A percentile compares a stretch with the other conserved stretches of the same genome.
These are phyloP conservation scores for Solanum tarapatanum DNA, from an alignment of 257 asterid genomes.

Conservation along the genomic window DNA sequence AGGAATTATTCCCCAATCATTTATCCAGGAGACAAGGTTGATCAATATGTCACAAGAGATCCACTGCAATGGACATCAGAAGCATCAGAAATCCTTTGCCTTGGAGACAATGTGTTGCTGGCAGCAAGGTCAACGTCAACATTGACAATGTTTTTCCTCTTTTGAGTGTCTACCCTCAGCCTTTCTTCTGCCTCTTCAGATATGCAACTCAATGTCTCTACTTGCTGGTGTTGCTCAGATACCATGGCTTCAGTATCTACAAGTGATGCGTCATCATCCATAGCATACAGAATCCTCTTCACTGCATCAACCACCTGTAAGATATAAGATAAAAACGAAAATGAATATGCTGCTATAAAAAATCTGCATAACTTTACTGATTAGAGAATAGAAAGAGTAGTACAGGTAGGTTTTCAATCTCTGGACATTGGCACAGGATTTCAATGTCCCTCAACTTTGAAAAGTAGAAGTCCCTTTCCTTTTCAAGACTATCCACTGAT, in stretches of 20 bases:
- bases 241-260: slow-evolving; percentile 76
- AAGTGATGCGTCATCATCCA: slow-evolving; percentile 53
- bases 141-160: slow-evolving; percentile 68
- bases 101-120: slow-evolving; percentile 55
- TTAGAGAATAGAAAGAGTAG: not conserved
- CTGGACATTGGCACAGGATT: slow-evolving; percentile 69
- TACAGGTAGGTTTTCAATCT: slow-evolving; percentile 58
- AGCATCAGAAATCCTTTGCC: slow-evolving; percentile 61
- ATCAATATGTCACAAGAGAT: slow-evolving; percentile 58
- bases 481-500: slow-evolving; percentile 76
- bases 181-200: slow-evolving; percentile 39
- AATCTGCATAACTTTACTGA: not conserved
- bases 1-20: not conserved
- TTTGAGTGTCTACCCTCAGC: slow-evolving; percentile 50
- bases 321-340: not conserved
- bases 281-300: slow-evolving; percentile 53
- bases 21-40: not conserved
- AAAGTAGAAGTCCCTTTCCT: slow-evolving; percentile 93
- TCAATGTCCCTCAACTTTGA: slow-evolving; percentile 82
- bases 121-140: slow-evolving; percentile 80
- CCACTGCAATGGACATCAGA: slow-evolving; percentile 85
- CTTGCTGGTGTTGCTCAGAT: slow-evolving; percentile 29
- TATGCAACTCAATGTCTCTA: slow-evolving; percentile 18
- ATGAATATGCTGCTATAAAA: not conserved
- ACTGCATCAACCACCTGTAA: slow-evolving; percentile 63